Base-by-base conservation (phyloP, 2,329 filamentous ascomycete genomes). In the Xylogone sp. region DNA sequence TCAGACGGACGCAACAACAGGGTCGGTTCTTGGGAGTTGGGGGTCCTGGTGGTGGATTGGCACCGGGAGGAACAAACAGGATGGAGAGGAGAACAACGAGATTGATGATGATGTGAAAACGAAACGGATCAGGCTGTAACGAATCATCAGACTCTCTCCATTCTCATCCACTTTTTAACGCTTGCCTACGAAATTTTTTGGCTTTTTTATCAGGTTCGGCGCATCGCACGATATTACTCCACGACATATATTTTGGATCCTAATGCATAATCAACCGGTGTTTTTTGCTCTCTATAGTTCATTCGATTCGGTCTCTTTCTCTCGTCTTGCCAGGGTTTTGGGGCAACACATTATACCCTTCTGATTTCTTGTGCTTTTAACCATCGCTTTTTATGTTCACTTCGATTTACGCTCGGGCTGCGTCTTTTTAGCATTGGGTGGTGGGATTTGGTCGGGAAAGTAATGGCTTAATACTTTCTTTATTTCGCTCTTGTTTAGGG, bases 21-120 rank as follows among this genome's bases (percentile, higher is more conserved):
- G 51, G 51, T 12, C 51, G 57, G 19, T 57, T 57, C 42, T 45
- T 59, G 1, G 59, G 57, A 31, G 27, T 27, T 46, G 50, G 56
- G 44, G 51, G 51, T 34, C 24, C 46, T 51, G 18, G 53, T 21
- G 31, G 63, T 43, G 39, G 50, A 43, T 16, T 53, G 42, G n/a
- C n/a, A n/a, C n/a, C n/a, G n/a, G 27, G 44, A 20, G 22, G 48
- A 51, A 39, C 22, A 34, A 61, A 64, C 55, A 59, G 66, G 43
- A 69, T 76, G 59, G 73, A 77, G 61, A 71, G 75, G 58, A 68
- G 75, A 51, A 72, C 69, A 47, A 78, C 75, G 42, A 69, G 72
- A 59, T 63, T 78, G 61, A 76, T 77, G 73, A 76, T 76, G 73
- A 77, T 77, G 62, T 64, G 53, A 56, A 16, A 16, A 16, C 5